Conservation (phyloP, 2,329 filamentous ascomycete genomes). For the Talaromyces atroroseus region DNA sequence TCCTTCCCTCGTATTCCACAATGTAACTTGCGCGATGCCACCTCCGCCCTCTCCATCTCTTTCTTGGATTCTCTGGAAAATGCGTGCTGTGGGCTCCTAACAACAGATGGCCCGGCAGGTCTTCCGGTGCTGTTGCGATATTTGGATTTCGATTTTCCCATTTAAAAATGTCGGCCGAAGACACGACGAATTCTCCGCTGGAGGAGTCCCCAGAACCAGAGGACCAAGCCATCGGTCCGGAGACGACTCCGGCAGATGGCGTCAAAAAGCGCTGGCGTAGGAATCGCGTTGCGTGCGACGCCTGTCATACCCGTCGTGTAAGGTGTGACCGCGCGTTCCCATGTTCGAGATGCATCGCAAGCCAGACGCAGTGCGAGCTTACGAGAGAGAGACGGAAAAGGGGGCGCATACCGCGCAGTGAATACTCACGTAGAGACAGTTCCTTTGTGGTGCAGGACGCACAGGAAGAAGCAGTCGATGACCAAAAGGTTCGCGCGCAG, state of each 20-base stretch:
- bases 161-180: constrained; percentile 2
- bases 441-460: constrained; percentile 5
- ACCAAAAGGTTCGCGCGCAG: not conserved
- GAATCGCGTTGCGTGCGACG: constrained; percentile 66
- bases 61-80: not conserved
- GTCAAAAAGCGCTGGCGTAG: constrained; percentile 33
- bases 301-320: constrained; percentile 88
- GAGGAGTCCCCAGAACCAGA: constrained; percentile 5
- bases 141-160: not conserved
- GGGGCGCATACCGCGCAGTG: constrained; percentile 71
- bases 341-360: constrained; percentile 86
- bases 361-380: constrained; percentile 66
- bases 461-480: not conserved
- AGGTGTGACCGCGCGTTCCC: constrained; percentile 91
- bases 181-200: not conserved
- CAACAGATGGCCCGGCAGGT: not conserved
- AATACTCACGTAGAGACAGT: constrained; percentile 38
- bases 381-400: constrained; percentile 88
- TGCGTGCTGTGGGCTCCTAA: not conserved
- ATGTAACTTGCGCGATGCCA: not conserved
- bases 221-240: not conserved
- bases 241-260: constrained; percentile 13
- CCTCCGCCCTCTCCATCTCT: not conserved
- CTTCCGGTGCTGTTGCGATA: not conserved
- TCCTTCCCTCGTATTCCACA: not conserved